These are phyloP conservation scores for Blastobotrys attinorum DNA, from an alignment of 805 yeast genomes.

Conservation along the genomic window DNA sequence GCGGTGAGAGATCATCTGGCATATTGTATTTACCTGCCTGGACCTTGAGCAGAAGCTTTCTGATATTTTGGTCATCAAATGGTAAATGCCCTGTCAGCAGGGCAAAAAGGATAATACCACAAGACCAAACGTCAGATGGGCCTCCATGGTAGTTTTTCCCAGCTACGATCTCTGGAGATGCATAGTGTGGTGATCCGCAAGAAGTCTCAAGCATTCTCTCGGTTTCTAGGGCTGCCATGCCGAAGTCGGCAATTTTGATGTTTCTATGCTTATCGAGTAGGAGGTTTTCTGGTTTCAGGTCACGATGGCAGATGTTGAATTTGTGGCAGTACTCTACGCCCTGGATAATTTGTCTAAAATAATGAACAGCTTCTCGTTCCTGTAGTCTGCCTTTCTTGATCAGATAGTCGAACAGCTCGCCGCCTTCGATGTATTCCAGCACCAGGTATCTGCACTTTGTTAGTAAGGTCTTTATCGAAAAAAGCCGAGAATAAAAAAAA, in stretches of 20 bases:
- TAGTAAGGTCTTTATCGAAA: not conserved
- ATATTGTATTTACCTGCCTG: conserved; percentile 82
- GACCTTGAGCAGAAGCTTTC: conserved; percentile 79
- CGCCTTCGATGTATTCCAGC: conserved; percentile 93
- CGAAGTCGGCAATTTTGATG: conserved; percentile 96
- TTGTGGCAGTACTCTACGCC: conserved; percentile 83
- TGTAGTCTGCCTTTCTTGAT: conserved; percentile 83
- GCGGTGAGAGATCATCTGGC: conserved; percentile 70
- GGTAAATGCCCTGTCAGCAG: conserved; percentile 91
- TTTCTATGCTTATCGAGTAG: conserved; percentile 74
- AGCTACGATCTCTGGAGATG: conserved; percentile 95
- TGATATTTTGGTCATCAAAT: conserved; percentile 91
- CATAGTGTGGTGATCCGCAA: conserved; percentile 98
- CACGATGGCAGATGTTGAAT: conserved; percentile 82
- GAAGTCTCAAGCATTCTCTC: conserved; percentile 80
- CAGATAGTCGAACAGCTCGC: conserved; percentile 87
- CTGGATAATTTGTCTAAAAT: conserved; percentile 77
- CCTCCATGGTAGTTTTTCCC: conserved; percentile 95
- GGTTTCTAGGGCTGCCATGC: conserved; percentile 96
- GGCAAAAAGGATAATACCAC: conserved; percentile 93
- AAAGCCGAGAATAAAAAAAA: not conserved
- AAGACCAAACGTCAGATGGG: conserved; percentile 96
- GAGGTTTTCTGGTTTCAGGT: conserved; percentile 74
- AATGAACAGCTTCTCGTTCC: conserved; percentile 83
- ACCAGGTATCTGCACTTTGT: conserved; percentile 49